Conservation (phyloP, 306 rosid genomes). For the Urtica urens region DNA sequence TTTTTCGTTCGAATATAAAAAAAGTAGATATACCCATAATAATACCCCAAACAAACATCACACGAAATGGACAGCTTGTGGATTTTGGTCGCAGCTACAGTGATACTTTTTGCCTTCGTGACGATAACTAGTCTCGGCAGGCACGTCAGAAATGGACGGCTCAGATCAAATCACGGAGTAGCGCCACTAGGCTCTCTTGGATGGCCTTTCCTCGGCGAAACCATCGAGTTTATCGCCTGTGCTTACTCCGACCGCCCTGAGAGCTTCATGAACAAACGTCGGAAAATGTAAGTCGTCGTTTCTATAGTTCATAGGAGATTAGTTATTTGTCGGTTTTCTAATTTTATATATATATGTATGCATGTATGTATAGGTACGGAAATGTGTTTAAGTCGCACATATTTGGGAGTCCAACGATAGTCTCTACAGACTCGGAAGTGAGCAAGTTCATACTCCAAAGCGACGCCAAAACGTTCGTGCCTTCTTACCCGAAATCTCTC, state of each 20-base stretch:
- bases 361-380: conserved; percentile 50
- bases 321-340: neutral
- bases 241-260: conserved; percentile 94
- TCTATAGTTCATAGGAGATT: neutral
- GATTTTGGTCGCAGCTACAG: conserved; percentile 40
- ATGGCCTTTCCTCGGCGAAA: conserved; percentile 84
- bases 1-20: conserved; percentile 5
- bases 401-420: conserved; percentile 83
- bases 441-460: conserved; percentile 75
- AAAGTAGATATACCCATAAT: conserved; percentile 5
- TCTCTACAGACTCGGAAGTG: conserved; percentile 88
- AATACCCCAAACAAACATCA: neutral
- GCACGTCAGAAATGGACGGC: conserved; percentile 21
- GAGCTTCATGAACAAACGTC: conserved; percentile 69
- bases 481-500: conserved; percentile 83
- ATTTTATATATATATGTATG: neutral
- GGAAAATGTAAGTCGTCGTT: conserved; percentile 35
- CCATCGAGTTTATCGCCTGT: conserved; percentile 61
- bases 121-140: conserved; percentile 30
- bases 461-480: conserved; percentile 82
- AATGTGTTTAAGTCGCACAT: conserved; percentile 94
- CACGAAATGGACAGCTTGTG: conserved; percentile 52
- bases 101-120: conserved; percentile 26
- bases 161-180: conserved; percentile 37
- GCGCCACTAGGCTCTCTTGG: conserved; percentile 62